Evolutionary conservation across 352 stramenopile genomes (phyloP).

Genomic region (Globisporangium spiculum): DNA sequence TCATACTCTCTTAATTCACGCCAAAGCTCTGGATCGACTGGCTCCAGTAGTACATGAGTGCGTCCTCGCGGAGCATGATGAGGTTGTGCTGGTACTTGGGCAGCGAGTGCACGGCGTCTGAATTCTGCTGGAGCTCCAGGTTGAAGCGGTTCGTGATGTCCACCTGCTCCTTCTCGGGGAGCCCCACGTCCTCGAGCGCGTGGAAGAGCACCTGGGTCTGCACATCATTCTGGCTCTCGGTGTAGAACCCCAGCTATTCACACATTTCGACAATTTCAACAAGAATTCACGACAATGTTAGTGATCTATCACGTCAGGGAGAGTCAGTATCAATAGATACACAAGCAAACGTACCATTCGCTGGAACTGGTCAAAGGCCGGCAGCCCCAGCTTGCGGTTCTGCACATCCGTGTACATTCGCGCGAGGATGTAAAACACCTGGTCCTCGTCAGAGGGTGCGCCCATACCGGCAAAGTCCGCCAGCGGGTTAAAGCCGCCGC

Average conservation of each 20-base stretch:
- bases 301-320: background rate
- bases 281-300: constrained; percentile 14
- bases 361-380: constrained; percentile 82
- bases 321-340: background rate
- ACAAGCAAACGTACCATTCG: constrained; percentile 54
- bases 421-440: constrained; percentile 82
- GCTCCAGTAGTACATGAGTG: constrained; percentile 87
- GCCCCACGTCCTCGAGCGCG: constrained; percentile 48
- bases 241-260: constrained; percentile 75
- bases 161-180: constrained; percentile 61
- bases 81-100: constrained; percentile 85
- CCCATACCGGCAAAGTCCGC: constrained; percentile 43
- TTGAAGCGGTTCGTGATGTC: constrained; percentile 66
- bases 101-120: constrained; percentile 72
- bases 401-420: constrained; percentile 72
- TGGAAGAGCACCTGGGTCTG: constrained; percentile 81
- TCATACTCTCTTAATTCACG: constrained; percentile 14
- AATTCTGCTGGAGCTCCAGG: constrained; percentile 53
- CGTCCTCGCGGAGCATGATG: constrained; percentile 79
- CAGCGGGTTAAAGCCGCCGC: constrained; percentile 23
- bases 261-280: background rate
- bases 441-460: constrained; percentile 40
- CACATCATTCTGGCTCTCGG: constrained; percentile 62
- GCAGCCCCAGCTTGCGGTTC: constrained; percentile 68
- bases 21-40: constrained; percentile 51